Base-by-base conservation (phyloP, 2,329 filamentous ascomycete genomes). In the Lizonia empirigonia region DNA sequence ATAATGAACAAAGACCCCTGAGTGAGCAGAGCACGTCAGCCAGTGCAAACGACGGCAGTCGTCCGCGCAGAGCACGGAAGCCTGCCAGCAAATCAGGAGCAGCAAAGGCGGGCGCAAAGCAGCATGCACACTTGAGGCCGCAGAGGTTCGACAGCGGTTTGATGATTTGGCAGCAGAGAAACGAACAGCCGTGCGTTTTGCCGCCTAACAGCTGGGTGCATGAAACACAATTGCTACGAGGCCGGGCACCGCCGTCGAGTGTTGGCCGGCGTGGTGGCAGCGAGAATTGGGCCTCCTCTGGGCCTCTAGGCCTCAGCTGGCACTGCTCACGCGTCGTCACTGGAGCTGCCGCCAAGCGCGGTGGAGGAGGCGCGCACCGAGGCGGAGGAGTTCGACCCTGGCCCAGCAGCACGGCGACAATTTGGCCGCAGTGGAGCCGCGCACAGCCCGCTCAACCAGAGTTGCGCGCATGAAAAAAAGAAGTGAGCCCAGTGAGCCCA, bases 151-250 rank as follows among this genome's bases (percentile, higher is more conserved):
- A 65, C 53, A 56, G 54, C 32, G 44, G 66, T 70, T 59, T 69
- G 65, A 67, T 70, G 69, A 68, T 71, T 69, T 70, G 67, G 59
- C 64, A 68, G 58, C 49, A 47, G 37, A 18, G 33, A 47, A 47
- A 47, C 49, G 33, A 52, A 67, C 61, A 62, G 62, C 50, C 52
- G 56, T 59, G 56, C 55, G 33, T 33, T n/a, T 38, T 50, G 53
- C 56, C 50, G 44, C 13, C 62, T 56, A 55, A 41, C 40, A 33
- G 46, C 45, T 36, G 51, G 56, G 32, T 62, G 65, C 58, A 64
- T 71, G 68, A 73, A 71, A 73, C 70, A 62, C 52, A 55, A 58
- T 59, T 70, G 66, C 64, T 60, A 70, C 69, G 52, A 57, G 57
- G 34, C 50, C 46, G 48, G 49, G 33, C 41, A 49, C 54, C 53